Evolutionary conservation across 1,284 basidiomycete genomes (phyloP).

Genomic region (Fistulina hepatica): DNA sequence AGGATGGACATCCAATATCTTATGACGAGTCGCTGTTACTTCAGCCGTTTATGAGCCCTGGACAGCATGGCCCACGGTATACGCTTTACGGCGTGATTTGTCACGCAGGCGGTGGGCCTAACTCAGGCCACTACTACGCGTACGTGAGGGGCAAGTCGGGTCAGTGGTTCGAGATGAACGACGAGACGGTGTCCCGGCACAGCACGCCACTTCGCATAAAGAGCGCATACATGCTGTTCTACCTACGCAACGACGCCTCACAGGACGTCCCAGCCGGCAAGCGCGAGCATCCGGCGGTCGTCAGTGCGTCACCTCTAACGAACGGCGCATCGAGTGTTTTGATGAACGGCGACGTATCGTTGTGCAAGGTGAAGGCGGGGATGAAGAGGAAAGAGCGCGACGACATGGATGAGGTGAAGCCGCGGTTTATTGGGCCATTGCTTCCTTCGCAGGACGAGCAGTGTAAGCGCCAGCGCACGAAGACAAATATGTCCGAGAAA

Average conservation of each 20-base stretch:
- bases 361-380: slow-evolving; percentile 40
- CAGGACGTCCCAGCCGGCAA: slow-evolving; percentile 57
- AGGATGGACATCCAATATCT: slow-evolving; percentile 67
- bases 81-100: slow-evolving; percentile 87
- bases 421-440: slow-evolving; percentile 53
- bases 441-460: slow-evolving; percentile 35
- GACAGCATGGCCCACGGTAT: slow-evolving; percentile 69
- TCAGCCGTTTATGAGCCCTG: slow-evolving; percentile 76
- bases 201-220: slow-evolving; percentile 42
- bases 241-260: slow-evolving; percentile 72
- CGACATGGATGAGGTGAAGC: slow-evolving; percentile 36
- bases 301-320: slow-evolving; percentile 16
- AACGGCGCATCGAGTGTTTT: slow-evolving; percentile 36
- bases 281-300: slow-evolving; percentile 18
- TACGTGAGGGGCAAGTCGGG: slow-evolving; percentile 68
- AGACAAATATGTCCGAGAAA: slow-evolving; percentile 35
- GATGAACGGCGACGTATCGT: slow-evolving; percentile 61
- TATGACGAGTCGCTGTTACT: slow-evolving; percentile 78
- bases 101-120: slow-evolving; percentile 86
- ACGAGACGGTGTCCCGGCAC: slow-evolving; percentile 58
- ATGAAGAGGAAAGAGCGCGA: slow-evolving; percentile 38
- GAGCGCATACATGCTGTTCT: slow-evolving; percentile 91
- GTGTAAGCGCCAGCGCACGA: slow-evolving; percentile 15
- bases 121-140: slow-evolving; percentile 94
- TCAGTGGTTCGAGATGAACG: slow-evolving; percentile 90